Evolutionary conservation across 306 rosid genomes (phyloP).

Genomic region (Hippophae tibetana): DNA sequence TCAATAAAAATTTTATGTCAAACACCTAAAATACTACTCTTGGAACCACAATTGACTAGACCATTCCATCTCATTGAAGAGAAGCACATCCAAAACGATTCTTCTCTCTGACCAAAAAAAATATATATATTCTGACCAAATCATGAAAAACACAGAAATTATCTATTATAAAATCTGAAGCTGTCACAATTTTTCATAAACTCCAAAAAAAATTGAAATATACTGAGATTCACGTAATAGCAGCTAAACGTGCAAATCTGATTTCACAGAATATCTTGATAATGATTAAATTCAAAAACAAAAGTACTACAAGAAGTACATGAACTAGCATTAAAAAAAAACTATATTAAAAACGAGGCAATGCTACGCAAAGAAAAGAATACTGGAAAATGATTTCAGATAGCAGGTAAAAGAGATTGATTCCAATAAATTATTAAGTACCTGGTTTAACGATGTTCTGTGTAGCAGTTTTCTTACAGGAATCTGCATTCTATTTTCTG

Average conservation of each 20-base stretch:
- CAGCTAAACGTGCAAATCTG: constrained; percentile 9
- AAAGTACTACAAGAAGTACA: background rate
- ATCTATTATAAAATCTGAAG: too few species aligned
- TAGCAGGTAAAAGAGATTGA: too few species aligned
- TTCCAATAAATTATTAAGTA: constrained; percentile 9
- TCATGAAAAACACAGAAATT: too few species aligned
- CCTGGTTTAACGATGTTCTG: constrained; percentile 34
- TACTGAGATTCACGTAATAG: background rate
- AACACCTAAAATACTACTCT: too few species aligned
- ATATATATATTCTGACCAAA: too few species aligned
- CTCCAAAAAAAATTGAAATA: background rate
- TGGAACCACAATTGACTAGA: too few species aligned
- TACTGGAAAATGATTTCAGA: too few species aligned
- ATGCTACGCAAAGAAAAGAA: background rate
- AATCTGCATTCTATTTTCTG: constrained; percentile 36
- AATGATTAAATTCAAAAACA: background rate
- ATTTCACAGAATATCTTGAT: constrained; percentile 1
- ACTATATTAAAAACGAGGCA: background rate
- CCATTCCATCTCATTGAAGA: too few species aligned
- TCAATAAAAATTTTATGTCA: too few species aligned
- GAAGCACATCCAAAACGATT: too few species aligned
- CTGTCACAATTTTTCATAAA: background rate
- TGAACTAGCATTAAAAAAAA: background rate
- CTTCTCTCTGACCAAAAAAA: too few species aligned
- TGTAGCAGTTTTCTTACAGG: constrained; percentile 35